Conservation (phyloP, 2,329 filamentous ascomycete species). For the Nakataea oryzae region DNA sequence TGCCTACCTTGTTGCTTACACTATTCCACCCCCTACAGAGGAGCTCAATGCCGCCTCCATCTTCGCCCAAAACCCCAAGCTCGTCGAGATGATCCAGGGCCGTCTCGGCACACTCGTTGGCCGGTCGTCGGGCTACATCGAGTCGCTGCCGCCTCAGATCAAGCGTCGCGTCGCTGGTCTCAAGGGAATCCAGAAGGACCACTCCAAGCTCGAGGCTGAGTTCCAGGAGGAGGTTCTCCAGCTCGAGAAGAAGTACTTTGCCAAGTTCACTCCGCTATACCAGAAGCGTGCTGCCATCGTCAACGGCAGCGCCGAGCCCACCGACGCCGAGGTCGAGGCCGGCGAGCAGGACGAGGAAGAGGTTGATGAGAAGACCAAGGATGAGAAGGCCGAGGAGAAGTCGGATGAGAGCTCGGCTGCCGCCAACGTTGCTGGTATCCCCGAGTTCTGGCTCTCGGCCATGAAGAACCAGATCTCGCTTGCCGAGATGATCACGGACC, state of each 20-base stretch:
- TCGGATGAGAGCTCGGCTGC: slow-evolving; percentile 36
- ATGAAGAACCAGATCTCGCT: slow-evolving; percentile 99
- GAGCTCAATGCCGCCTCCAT: slow-evolving; percentile 82
- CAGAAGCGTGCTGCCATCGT: slow-evolving; percentile 88
- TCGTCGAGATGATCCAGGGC: slow-evolving; percentile 96
- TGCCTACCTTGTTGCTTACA: slow-evolving; percentile 12
- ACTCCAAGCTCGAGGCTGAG: slow-evolving; percentile 94
- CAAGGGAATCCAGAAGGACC: slow-evolving; percentile 97
- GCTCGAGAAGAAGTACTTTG: slow-evolving; percentile 99
- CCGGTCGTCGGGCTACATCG: slow-evolving; percentile 93
- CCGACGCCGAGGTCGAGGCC: slow-evolving; percentile 74
- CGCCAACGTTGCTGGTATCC: slow-evolving; percentile 65
- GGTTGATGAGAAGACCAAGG: slow-evolving; percentile 37
- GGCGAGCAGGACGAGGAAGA: slow-evolving; percentile 73
- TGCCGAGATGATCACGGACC: slow-evolving; percentile 96
- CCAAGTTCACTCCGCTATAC: slow-evolving; percentile 96
- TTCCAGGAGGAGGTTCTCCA: slow-evolving; percentile 98
- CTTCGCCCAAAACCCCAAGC: slow-evolving; percentile 89
- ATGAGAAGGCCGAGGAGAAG: slow-evolving; percentile 46
- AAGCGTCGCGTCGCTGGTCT: slow-evolving; percentile 89
- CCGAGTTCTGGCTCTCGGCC: slow-evolving; percentile 98
- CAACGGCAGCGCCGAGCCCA: slow-evolving; percentile 79
- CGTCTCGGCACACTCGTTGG: slow-evolving; percentile 90
- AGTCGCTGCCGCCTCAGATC: slow-evolving; percentile 82
- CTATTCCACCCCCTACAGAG: slow-evolving; percentile 46